These are phyloP conservation scores for Penicillium nordicum DNA, from an alignment of 2,329 filamentous ascomycete species.

Conservation along the genomic window DNA sequence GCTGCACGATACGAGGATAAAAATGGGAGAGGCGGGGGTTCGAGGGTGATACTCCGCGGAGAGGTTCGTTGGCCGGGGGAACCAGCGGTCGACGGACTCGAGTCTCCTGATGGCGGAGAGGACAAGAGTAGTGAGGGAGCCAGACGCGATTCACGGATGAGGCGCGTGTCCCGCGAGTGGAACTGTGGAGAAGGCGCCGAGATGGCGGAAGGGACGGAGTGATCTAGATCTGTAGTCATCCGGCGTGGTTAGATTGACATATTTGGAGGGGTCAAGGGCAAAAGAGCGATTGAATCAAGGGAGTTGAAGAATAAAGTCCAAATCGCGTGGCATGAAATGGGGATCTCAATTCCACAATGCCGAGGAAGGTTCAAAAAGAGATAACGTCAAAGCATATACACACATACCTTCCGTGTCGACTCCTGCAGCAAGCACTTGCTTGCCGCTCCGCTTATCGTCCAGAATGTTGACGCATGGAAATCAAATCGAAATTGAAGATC, in stretches of 20 bases:
- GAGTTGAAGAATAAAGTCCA: slow-evolving; percentile 4
- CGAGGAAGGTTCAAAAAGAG: not conserved
- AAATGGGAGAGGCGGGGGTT: slow-evolving; percentile 31
- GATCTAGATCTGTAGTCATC: slow-evolving; percentile 35
- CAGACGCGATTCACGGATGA: slow-evolving; percentile 30
- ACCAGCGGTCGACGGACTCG: slow-evolving; percentile 35
- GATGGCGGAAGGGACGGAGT: slow-evolving; percentile 37
- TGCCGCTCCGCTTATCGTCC: slow-evolving; percentile 45
- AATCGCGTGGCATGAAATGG: slow-evolving; percentile 16
- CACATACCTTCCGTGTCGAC: slow-evolving; percentile 47
- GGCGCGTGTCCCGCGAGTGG: slow-evolving; percentile 27
- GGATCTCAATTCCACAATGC: slow-evolving; percentile 4
- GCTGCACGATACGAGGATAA: slow-evolving; percentile 32
- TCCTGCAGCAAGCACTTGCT: slow-evolving; percentile 48
- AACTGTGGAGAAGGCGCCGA: slow-evolving; percentile 36
- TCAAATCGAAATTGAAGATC: slow-evolving; percentile 30
- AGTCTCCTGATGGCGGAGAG: slow-evolving; percentile 37
- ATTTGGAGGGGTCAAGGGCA: slow-evolving; percentile 4
- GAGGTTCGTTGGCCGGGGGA: slow-evolving; percentile 32
- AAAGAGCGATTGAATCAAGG: slow-evolving; percentile 3
- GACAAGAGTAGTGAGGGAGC: slow-evolving; percentile 32
- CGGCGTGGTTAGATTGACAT: slow-evolving; percentile 13
- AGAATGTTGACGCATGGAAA: slow-evolving; percentile 48
- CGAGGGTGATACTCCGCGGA: slow-evolving; percentile 28
- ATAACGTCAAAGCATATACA: slow-evolving; percentile 18